Evolutionary conservation across 2,329 filamentous ascomycete species (phyloP), one percentile per base, ranked within the genome.

Genomic region (Alternaria consortialis): DNA sequence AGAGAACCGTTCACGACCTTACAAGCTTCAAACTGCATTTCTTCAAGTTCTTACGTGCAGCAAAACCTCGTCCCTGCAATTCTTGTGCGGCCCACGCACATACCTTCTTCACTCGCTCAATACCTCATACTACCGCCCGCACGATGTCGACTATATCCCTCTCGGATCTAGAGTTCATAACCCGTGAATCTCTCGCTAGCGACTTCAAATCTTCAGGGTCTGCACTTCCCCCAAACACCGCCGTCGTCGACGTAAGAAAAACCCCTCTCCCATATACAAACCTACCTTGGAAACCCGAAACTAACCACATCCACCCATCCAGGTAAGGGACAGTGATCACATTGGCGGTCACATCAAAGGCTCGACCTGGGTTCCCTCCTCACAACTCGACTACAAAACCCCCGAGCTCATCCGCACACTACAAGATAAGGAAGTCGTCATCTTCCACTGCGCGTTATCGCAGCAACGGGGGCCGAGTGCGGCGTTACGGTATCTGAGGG

Each of bases 381-480:
- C 81, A 46, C 87, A 88, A 17, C 86, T 98, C 50, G 92, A 97
- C 71, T 86, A 87, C 75, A 88, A 86, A 68, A 87, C 95, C 78
- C 91, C 94, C 0, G 92, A 93, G 65, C 87, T 99, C n/a, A 84
- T 97, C 12, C 88, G 92, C 58, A 88, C 86, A 43, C 86, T 97
- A 48, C 83, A 88, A 66, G 88, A 90, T 74, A 93, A 93, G 78
- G 87, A 95, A 57, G 90, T 86, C 11, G 93, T 99, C 13, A 87
- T 99, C 1, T 99, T 99, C 79, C 95, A 99, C 81, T 99, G 95
- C 80, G 91, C 92, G 17, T 83, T 98, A 56, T 94, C 91, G 68
- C 95, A 98, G 82, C 91, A 97, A 81, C 86, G 95, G 1, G 95
- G 95, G 0, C 95, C 95, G 0, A 86, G 86, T 52, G 93, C 94